These are phyloP conservation scores for Pleurotus sapidus DNA, from an alignment of 768 basidiomycete species.

Conservation along the genomic window DNA sequence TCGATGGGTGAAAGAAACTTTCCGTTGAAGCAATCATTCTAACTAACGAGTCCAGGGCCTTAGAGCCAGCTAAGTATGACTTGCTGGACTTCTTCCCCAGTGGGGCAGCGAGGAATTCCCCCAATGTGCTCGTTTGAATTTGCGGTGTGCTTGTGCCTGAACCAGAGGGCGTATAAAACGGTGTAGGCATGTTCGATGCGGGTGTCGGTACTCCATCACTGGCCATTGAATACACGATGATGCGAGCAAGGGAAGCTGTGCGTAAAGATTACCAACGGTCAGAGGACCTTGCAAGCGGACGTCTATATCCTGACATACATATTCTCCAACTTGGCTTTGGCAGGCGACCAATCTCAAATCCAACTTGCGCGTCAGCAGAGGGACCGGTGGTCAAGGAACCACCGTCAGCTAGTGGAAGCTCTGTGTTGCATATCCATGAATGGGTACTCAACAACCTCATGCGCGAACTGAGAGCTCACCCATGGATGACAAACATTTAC, in stretches of 20 bases:
- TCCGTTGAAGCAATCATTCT: slow-evolving; percentile 85
- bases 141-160: slow-evolving; percentile 62
- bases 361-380: slow-evolving; percentile 67
- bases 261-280: slow-evolving; percentile 7
- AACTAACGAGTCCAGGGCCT: slow-evolving; percentile 81
- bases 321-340: slow-evolving; percentile 77
- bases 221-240: slow-evolving; percentile 89
- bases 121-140: slow-evolving; percentile 40
- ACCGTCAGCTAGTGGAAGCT: slow-evolving; percentile 69
- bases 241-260: slow-evolving; percentile 73
- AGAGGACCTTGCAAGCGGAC: slow-evolving; percentile 6
- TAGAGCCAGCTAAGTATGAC: slow-evolving; percentile 78
- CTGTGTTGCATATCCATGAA: slow-evolving; percentile 27
- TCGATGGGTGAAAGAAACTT: slow-evolving; percentile 89
- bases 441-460: background rate
- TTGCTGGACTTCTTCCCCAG: slow-evolving; percentile 45
- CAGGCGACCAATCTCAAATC: slow-evolving; percentile 70
- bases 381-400: slow-evolving; percentile 77
- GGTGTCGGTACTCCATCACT: slow-evolving; percentile 56
- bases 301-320: slow-evolving; percentile 35
- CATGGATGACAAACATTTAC: slow-evolving; percentile 83
- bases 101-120: slow-evolving; percentile 60
- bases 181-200: slow-evolving; percentile 65
- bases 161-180: slow-evolving; percentile 66
- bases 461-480: slow-evolving; percentile 38